Percentiles rank a stretch among this genome's conserved stretches.
Evolutionary conservation across 1,284 basidiomycete genomes (phyloP).

Genomic region (Melampsora americana): DNA sequence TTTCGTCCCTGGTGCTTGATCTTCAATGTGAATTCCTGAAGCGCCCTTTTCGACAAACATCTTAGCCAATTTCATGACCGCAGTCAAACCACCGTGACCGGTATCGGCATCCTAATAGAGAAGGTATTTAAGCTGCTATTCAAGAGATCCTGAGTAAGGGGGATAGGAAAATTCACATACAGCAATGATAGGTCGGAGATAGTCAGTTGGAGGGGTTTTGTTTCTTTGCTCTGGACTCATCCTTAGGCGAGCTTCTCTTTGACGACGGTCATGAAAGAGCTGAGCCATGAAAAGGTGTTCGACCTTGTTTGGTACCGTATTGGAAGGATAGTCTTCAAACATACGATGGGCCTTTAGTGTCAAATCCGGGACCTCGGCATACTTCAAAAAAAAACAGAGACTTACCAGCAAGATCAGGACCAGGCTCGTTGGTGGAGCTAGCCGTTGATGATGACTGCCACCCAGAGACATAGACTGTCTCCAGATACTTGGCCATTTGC

Average conservation of each 20-base stretch:
- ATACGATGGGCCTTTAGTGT: slow-evolving; percentile 49
- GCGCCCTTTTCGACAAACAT: slow-evolving; percentile 87
- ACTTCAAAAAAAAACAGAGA: neutral
- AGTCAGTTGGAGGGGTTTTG: slow-evolving; percentile 70
- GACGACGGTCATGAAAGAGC: slow-evolving; percentile 78
- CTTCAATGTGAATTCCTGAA: slow-evolving; percentile 82
- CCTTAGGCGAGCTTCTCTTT: slow-evolving; percentile 76
- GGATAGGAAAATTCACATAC: slow-evolving; percentile 86
- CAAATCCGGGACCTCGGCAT: slow-evolving; percentile 2
- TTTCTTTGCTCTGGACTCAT: slow-evolving; percentile 64
- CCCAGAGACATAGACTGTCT: slow-evolving; percentile 92
- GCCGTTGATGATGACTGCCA: slow-evolving; percentile 89
- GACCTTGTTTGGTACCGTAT: slow-evolving; percentile 87
- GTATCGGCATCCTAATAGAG: slow-evolving; percentile 51
- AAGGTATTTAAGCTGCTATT: slow-evolving; percentile 38
- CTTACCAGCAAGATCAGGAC: slow-evolving; percentile 86
- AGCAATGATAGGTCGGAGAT: slow-evolving; percentile 86
- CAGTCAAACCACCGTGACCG: slow-evolving; percentile 84
- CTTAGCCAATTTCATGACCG: slow-evolving; percentile 94
- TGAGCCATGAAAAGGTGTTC: slow-evolving; percentile 80
- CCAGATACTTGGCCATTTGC: slow-evolving; percentile 92
- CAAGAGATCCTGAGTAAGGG: neutral
- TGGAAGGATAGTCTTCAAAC: slow-evolving; percentile 75
- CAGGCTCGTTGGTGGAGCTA: slow-evolving; percentile 90
- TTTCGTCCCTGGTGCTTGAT: slow-evolving; percentile 86